These are phyloP conservation scores for Ajuga chamaepitys DNA, from an alignment of 257 asterid species.

Conservation along the genomic window DNA sequence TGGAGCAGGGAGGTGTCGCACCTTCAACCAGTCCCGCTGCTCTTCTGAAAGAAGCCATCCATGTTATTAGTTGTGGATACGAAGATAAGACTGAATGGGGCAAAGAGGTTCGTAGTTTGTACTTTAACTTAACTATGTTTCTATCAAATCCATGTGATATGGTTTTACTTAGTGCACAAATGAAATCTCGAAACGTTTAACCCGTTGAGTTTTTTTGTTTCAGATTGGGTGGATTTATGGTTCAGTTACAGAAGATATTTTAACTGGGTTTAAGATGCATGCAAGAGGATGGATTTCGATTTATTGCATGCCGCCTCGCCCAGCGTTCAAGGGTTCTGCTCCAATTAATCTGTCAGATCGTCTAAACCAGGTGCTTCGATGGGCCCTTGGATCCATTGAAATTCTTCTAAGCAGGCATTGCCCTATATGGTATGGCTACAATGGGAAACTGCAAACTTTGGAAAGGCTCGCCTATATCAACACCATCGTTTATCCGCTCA, in stretches of 20 bases:
- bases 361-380: constrained; percentile 86
- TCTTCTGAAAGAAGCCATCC: constrained; percentile 93
- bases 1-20: constrained; percentile 92
- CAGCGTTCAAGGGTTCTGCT: constrained; percentile 93
- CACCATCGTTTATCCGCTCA: constrained; percentile 79
- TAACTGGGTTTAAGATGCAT: constrained; percentile 95
- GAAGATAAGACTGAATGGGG: constrained; percentile 99
- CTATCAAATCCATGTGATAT: not conserved
- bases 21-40: constrained; percentile 71
- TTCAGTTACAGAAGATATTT: constrained; percentile 87
- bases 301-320: constrained; percentile 85
- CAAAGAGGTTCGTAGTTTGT: constrained; percentile 85
- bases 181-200: not conserved
- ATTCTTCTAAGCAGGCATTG: constrained; percentile 86
- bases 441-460: constrained; percentile 54
- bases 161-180: not conserved
- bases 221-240: constrained; percentile 98
- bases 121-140: not conserved
- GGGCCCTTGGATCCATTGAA: constrained; percentile 95
- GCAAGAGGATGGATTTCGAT: constrained; percentile 88
- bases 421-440: constrained; percentile 89
- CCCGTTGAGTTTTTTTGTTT: not conserved
- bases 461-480: constrained; percentile 84
- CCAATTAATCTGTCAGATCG: constrained; percentile 96
- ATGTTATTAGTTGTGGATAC: constrained; percentile 93